Evolutionary conservation across 805 yeast species (phyloP).

Genomic region (Clavispora asparagi): DNA sequence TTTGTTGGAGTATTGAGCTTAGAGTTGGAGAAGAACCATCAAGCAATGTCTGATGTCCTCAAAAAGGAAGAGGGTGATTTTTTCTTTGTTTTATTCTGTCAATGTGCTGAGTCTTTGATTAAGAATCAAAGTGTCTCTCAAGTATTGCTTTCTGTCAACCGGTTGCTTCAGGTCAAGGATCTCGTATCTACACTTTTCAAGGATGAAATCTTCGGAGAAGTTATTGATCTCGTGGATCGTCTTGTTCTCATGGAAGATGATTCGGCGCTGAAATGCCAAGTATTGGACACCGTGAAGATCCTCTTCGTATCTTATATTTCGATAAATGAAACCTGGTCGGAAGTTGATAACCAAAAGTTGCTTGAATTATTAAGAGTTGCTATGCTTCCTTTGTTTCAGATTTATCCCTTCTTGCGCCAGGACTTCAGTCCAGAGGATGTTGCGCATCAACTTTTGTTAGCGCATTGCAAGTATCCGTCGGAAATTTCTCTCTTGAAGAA

Average conservation of each 20-base stretch:
- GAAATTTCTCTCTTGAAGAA: slow-evolving; percentile 44
- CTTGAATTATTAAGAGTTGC: slow-evolving; percentile 76
- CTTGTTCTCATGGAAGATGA: slow-evolving; percentile 57
- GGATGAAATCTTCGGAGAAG: slow-evolving; percentile 67
- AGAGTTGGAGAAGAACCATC: slow-evolving; percentile 48
- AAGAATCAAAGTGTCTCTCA: slow-evolving; percentile 41
- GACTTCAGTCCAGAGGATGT: slow-evolving; percentile 30
- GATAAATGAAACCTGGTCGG: slow-evolving; percentile 23
- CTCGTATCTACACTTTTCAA: slow-evolving; percentile 58
- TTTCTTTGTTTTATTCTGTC: slow-evolving; percentile 75
- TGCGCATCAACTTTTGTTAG: slow-evolving; percentile 21
- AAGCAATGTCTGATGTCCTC: slow-evolving; percentile 42
- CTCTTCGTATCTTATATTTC: slow-evolving; percentile 23
- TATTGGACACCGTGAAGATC: slow-evolving; percentile 31
- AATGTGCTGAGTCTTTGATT: slow-evolving; percentile 72
- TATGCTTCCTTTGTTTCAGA: slow-evolving; percentile 54
- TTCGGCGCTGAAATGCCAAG: slow-evolving; percentile 52
- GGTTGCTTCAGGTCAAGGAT: slow-evolving; percentile 51
- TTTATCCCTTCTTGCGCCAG: slow-evolving; percentile 55
- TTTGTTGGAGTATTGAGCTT: slow-evolving; percentile 71
- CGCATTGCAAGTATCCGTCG: slow-evolving; percentile 25
- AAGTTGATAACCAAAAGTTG: slow-evolving; percentile 36
- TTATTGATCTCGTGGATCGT: slow-evolving; percentile 71
- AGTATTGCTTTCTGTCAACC: slow-evolving; percentile 43
- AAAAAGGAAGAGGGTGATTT: slow-evolving; percentile 58